These are phyloP conservation scores for Colletotrichum navitas DNA, from an alignment of 2,329 filamentous ascomycete genomes.

Conservation along the genomic window DNA sequence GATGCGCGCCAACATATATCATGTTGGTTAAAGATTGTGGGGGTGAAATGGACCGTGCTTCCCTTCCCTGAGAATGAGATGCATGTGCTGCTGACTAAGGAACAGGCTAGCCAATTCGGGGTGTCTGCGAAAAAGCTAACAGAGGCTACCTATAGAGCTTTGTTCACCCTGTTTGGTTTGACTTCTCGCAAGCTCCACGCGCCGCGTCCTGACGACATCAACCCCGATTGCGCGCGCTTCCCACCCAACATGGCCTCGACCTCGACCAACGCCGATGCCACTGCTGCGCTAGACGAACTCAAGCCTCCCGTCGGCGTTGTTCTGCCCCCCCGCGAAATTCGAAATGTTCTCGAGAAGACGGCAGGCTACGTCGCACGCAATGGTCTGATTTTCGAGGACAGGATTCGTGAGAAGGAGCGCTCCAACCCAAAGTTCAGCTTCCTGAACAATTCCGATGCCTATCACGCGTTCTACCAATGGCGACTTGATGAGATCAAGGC, in stretches of 20 bases:
- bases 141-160: not conserved
- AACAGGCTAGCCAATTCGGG: not conserved
- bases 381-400: slow-evolving; percentile 79
- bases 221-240: slow-evolving; percentile 39
- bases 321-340: slow-evolving; percentile 89
- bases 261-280: slow-evolving; percentile 65
- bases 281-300: slow-evolving; percentile 71
- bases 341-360: slow-evolving; percentile 89
- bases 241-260: slow-evolving; percentile 53
- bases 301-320: slow-evolving; percentile 88
- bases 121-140: slow-evolving; percentile 29
- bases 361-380: slow-evolving; percentile 87
- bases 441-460: slow-evolving; percentile 82
- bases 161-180: slow-evolving; percentile 15
- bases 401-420: slow-evolving; percentile 86
- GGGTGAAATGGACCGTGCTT: not conserved
- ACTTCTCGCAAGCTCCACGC: slow-evolving; percentile 41
- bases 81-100: slow-evolving; percentile 24
- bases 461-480: slow-evolving; percentile 92
- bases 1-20: not conserved
- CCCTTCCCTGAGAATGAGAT: not conserved
- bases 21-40: not conserved
- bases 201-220: slow-evolving; percentile 35
- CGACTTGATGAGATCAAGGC: slow-evolving; percentile 86
- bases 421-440: slow-evolving; percentile 94